These are phyloP conservation scores for Zygosaccharomyces gambellarensis DNA, from an alignment of 805 yeast species.

Conservation along the genomic window DNA sequence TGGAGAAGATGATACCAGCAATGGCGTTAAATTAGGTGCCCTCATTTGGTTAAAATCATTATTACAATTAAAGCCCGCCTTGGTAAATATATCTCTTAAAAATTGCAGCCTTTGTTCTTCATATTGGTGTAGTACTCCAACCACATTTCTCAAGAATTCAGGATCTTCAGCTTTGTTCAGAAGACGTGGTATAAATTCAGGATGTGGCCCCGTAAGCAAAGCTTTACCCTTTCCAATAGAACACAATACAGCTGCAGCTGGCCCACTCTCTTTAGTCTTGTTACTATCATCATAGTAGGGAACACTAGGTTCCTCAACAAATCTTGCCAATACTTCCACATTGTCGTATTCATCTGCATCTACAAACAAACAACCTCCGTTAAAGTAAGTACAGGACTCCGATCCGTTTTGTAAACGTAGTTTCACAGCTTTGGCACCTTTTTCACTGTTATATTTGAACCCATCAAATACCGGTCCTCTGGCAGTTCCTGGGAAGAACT, in stretches of 20 bases:
- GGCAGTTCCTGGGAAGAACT: conserved; percentile 75
- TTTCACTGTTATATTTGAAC: conserved; percentile 69
- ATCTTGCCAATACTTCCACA: conserved; percentile 72
- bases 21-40: conserved; percentile 66
- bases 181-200: conserved; percentile 69
- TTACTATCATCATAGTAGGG: conserved; percentile 25
- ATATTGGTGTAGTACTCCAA: conserved; percentile 39
- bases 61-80: conserved; percentile 62
- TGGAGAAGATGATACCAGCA: conserved; percentile 40
- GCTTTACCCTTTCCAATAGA: conserved; percentile 66
- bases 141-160: conserved; percentile 34
- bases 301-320: conserved; percentile 53
- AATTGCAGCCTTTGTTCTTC: conserved; percentile 52
- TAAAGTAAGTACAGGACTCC: conserved; percentile 49
- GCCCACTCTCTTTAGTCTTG: conserved; percentile 23
- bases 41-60: conserved; percentile 45
- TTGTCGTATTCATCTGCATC: conserved; percentile 58
- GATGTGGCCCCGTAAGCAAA: conserved; percentile 80
- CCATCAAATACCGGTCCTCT: conserved; percentile 82
- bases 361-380: conserved; percentile 87
- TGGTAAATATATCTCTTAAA: conserved; percentile 49
- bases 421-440: conserved; percentile 62
- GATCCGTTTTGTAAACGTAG: conserved; percentile 39
- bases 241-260: conserved; percentile 72
- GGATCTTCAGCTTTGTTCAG: conserved; percentile 36